Evolutionary conservation across 441 rosid genomes (phyloP).

Genomic region (Metrosideros polymorpha): DNA sequence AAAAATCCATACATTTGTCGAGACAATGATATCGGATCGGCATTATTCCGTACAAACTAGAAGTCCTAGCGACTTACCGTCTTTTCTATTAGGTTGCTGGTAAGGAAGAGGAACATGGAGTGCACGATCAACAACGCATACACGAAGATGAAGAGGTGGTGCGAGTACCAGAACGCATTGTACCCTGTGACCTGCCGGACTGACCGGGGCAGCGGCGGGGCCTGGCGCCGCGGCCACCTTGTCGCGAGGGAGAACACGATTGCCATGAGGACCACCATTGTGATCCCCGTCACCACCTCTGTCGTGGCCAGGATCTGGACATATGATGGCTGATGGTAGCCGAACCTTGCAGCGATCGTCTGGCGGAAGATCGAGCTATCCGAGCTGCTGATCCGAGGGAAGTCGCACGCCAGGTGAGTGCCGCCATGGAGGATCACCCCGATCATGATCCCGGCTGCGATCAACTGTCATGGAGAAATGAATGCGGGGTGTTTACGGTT

Average conservation of each 20-base stretch:
- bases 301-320: constrained; percentile 29
- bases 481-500: not conserved
- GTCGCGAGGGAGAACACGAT: constrained; percentile 43
- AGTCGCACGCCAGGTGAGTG: constrained; percentile 48
- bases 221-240: constrained; percentile 34
- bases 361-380: constrained; percentile 21
- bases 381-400: constrained; percentile 35
- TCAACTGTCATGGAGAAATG: constrained; percentile 7
- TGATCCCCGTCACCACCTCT: constrained; percentile 35
- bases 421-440: constrained; percentile 51
- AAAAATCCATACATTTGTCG: not conserved
- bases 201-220: constrained; percentile 23
- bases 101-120: constrained; percentile 50
- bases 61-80: constrained; percentile 20
- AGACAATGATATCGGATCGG: not conserved
- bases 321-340: constrained; percentile 40
- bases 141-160: constrained; percentile 37
- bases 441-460: constrained; percentile 42
- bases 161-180: constrained; percentile 52
- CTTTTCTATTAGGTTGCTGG: constrained; percentile 25
- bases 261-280: constrained; percentile 37
- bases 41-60: not conserved
- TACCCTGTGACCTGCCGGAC: constrained; percentile 32
- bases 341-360: constrained; percentile 30
- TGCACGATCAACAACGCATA: constrained; percentile 42